phyloP scores from a whole-genome alignment of 306 rosid genomes.

The Fragaria ananassa region DNA sequence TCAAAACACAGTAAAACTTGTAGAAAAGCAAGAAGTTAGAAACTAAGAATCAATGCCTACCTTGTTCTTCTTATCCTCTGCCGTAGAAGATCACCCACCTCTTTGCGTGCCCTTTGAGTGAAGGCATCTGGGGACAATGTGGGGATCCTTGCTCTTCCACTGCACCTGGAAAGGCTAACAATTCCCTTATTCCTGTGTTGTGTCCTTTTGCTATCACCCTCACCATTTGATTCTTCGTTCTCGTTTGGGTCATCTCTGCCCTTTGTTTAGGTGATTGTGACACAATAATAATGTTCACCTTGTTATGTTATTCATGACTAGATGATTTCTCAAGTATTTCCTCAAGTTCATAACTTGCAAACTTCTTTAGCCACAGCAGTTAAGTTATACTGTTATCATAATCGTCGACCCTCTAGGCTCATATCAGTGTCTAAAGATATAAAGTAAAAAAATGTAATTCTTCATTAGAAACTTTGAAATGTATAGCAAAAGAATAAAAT shows the following conservation, averaged over 20 bases:
- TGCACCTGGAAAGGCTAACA: background rate
- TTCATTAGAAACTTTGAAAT: too few relatives aligned
- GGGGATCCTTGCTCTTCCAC: background rate
- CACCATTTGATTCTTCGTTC: background rate
- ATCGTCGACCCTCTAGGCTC: background rate
- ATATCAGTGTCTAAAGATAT: too few relatives aligned
- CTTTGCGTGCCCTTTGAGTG: background rate
- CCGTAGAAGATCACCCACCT: background rate
- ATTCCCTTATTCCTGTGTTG: background rate
- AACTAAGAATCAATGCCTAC: background rate
- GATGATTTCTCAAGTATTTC: background rate
- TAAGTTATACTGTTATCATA: background rate
- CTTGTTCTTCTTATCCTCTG: background rate
- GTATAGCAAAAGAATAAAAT: too few relatives aligned
- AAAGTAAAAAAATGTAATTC: too few relatives aligned
- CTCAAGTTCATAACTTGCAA: background rate
- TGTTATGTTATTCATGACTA: too few relatives aligned
- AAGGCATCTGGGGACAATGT: conserved; percentile 1
- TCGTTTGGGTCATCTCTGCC: background rate
- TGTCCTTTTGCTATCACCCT: background rate
- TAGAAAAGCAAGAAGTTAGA: background rate
- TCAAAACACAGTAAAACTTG: background rate
- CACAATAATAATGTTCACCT: background rate
- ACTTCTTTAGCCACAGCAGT: background rate
- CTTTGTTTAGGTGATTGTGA: background rate